Percentiles rank a stretch among this genome's conserved stretches.
phyloP scores from a whole-genome alignment of 345 rosid species.

The Turnera subulata region DNA sequence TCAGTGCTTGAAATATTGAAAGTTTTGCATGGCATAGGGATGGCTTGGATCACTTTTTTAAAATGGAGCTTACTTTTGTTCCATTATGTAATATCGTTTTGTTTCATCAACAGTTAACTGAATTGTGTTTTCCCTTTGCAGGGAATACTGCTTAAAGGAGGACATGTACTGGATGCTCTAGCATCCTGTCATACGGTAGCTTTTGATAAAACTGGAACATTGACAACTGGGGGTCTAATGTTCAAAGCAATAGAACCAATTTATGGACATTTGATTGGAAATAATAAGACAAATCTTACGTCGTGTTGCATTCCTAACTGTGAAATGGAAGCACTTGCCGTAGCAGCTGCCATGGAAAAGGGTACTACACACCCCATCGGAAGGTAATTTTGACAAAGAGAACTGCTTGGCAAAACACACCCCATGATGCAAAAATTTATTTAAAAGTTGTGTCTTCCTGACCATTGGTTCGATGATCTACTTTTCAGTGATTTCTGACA shows the following conservation, averaged over 20 bases:
- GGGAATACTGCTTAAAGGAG: conserved; percentile 98
- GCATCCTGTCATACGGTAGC: conserved; percentile 90
- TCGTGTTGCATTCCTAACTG: conserved; percentile 82
- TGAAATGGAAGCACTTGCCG: conserved; percentile 97
- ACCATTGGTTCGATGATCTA: not conserved
- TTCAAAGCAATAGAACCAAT: conserved; percentile 95
- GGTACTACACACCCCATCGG: conserved; percentile 99
- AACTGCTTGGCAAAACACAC: too few relatives aligned
- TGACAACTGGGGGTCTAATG: conserved; percentile 93
- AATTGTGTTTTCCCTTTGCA: conserved; percentile 18
- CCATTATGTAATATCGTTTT: too few relatives aligned
- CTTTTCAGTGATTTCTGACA: not conserved
- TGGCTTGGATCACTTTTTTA: not conserved
- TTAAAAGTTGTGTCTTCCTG: not conserved
- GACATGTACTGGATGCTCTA: conserved; percentile 88
- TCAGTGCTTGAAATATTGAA: not conserved
- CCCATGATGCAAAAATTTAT: too few relatives aligned
- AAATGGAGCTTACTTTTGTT: not conserved
- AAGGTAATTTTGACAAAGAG: conserved; percentile 42
- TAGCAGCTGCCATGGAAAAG: conserved; percentile 99
- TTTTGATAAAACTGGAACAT: conserved; percentile 98
- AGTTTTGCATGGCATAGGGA: not conserved
- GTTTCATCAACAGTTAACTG: too few relatives aligned
- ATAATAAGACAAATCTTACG: conserved; percentile 18
- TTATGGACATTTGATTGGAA: conserved; percentile 60